Conservation (phyloP, 192 early-diverging fungal genomes). For the Obelidium mucronatum region DNA sequence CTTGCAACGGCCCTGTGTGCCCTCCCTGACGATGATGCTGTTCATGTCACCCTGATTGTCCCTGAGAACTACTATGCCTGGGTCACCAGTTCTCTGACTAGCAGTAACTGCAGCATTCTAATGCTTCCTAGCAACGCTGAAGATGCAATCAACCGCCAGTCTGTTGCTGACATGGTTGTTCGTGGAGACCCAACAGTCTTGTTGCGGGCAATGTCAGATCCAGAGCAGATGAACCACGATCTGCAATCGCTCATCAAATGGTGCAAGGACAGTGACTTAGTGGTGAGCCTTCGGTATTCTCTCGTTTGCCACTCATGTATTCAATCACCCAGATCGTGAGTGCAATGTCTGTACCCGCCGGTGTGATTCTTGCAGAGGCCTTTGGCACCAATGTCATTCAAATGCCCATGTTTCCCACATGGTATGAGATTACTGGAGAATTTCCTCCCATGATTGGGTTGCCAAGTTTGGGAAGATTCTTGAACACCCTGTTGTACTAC, state of each 20-base stretch:
- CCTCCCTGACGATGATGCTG: too few species aligned
- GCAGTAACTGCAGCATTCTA: background rate
- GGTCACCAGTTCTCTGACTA: background rate
- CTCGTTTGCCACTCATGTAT: background rate
- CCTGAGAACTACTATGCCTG: conserved; percentile 13
- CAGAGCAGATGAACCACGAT: background rate
- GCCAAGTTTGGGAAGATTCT: background rate
- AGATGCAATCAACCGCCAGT: background rate
- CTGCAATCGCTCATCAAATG: background rate
- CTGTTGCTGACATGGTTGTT: conserved; percentile 3
- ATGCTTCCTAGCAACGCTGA: background rate
- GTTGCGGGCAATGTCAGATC: conserved; percentile 6
- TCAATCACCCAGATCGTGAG: background rate
- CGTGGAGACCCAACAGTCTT: background rate
- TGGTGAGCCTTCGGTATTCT: background rate
- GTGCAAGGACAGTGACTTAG: background rate
- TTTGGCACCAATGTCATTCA: conserved; percentile 3
- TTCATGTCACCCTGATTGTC: background rate
- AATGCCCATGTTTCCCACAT: conserved; percentile 11
- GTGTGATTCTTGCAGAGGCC: conserved; percentile 8
- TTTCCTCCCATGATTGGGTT: background rate
- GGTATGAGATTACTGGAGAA: background rate
- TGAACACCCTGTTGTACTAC: conserved; percentile 1
- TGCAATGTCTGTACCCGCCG: conserved; percentile 1
- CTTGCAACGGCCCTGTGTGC: background rate